Evolutionary conservation across 345 rosid genomes (phyloP), one percentile per base, ranked within the genome.

Genomic region (Melastoma malabathricum): DNA sequence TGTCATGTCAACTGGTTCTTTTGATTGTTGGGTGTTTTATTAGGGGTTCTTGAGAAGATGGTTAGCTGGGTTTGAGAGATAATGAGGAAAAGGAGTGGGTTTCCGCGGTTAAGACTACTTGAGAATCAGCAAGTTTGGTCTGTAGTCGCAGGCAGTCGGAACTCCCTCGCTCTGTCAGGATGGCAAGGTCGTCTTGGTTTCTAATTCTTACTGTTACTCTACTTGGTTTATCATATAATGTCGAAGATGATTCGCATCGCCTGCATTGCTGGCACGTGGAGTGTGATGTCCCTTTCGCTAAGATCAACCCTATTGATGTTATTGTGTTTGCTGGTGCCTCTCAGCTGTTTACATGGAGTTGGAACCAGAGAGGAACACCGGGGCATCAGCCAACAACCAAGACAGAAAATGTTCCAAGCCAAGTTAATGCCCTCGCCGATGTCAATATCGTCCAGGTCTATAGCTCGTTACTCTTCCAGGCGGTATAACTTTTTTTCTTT

Each of bases 11-110:
- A 12, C 12, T 9, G 41, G 41, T 45, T 51, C 18, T 51, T 18
- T 34, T 8, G 14, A 3, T 17, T 7, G 25, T 17, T 14, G 2
- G 9, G 20, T 15, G 16, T 23, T 49, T 49, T 17, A 49, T 43
- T 76, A 92, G 97, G 97, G 99, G 99, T 44, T 61, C 97, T 13
- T 96, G 97, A 46, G 99, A 93, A 69, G 97, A 93, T 57, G 99
- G 99, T 48, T 96, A 93, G 55, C 61, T 93, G 56, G 97, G 99
- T 44, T 70, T 88, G 51, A 97, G 97, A 13, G 69, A 59, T 61
- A 59, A 80, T 61, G 94, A 85, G 63, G 97, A 85, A 56, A 85
- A 72, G 58, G 89, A 88, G 58, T 64, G 83, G 82, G 92, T 82
- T 55, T 80, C 77, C 63, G 80, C n/a, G 46, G 75, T 93, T 48